Evolutionary conservation across 1,284 basidiomycete species (phyloP).

Genomic region (Wallemia ichthyophaga): DNA sequence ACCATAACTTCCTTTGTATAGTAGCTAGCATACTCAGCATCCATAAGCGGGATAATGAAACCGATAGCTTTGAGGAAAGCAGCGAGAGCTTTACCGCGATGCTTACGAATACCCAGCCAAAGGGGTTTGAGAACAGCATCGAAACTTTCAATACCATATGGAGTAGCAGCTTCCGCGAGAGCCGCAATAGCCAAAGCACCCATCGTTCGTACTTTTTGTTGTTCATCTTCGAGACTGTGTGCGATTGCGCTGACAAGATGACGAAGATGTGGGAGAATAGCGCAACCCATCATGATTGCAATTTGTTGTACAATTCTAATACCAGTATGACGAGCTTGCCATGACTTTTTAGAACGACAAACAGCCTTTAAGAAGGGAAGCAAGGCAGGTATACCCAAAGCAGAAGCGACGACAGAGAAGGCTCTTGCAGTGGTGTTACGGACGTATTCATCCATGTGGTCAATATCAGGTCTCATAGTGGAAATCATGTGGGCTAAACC

Average conservation of each 20-base stretch:
- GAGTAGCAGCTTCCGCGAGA: constrained; percentile 82
- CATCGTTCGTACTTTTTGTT: constrained; percentile 98
- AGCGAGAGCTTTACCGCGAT: constrained; percentile 89
- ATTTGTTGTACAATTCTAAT: constrained; percentile 99
- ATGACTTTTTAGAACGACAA: constrained; percentile 93
- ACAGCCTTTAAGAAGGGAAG: constrained; percentile 95
- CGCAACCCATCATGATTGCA: constrained; percentile 99
- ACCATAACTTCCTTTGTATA: constrained; percentile 93
- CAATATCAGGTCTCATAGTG: constrained; percentile 98
- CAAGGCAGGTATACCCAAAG: constrained; percentile 84
- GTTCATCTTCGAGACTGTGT: constrained; percentile 82
- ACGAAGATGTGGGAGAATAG: constrained; percentile 84
- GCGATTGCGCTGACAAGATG: constrained; percentile 92
- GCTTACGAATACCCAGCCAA: constrained; percentile 90
- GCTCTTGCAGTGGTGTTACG: constrained; percentile 96
- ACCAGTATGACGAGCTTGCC: constrained; percentile 97
- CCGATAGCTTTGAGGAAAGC: constrained; percentile 97
- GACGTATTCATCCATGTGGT: constrained; percentile 97
- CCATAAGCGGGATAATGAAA: constrained; percentile 98
- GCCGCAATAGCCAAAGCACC: constrained; percentile 88
- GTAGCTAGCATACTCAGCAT: constrained; percentile 91
- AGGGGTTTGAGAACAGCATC: constrained; percentile 93
- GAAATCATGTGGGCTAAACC: constrained; percentile 99
- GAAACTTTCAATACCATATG: constrained; percentile 98
- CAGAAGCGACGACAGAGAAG: constrained; percentile 95